Evolutionary conservation across 2,329 filamentous ascomycete genomes (phyloP), one percentile per base, ranked within the genome.

Genomic region (Calcarisporium arbuscula): DNA sequence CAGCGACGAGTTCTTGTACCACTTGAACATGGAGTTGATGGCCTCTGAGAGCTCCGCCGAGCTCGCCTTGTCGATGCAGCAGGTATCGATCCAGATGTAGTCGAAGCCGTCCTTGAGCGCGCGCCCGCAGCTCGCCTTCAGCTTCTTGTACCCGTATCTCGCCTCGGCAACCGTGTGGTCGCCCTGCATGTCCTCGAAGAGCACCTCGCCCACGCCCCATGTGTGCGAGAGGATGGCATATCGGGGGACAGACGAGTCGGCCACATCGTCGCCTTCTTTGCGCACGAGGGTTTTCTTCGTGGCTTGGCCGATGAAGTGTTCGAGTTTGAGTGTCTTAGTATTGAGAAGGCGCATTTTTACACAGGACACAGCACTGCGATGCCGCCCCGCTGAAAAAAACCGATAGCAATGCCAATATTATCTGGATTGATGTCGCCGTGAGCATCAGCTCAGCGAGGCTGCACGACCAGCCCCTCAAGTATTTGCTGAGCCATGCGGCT

Each of bases 151-250:
- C 4, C 45, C 44, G 2, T 32, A 18, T 3, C 32, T 39, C 5
- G 16, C 10, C 11, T 45, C 47, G 8, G 38, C 28, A 10, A 33
- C 28, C 7, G 28, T 34, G 9, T 22, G 20, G 4, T 28, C 31
- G 5, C 23, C 18, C 5, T 30, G 19, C 14, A 54, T 36, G 18
- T 56, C 51, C 20, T 52, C 40, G 19, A 55, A 47, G 2, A 38
- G 36, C 8, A 54, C 41, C 36, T 57, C 54, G 17, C 45, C 47
- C 7, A 32, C 21, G 15, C 44, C 46, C 54, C 54, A 57, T 2
- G 52, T 56, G 20, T 57, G 54, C 0, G 54, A 57, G 4, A 57
- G 44, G 15, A 57, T 57, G 17, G 49, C 53, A 15, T 56, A 57
- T 1, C 40, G 33, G 1, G 51, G 53, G 5, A 36, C 10, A 14